Evolutionary conservation across 2,329 filamentous ascomycete genomes (phyloP).

Genomic region (Cytospora chrysosperma): DNA sequence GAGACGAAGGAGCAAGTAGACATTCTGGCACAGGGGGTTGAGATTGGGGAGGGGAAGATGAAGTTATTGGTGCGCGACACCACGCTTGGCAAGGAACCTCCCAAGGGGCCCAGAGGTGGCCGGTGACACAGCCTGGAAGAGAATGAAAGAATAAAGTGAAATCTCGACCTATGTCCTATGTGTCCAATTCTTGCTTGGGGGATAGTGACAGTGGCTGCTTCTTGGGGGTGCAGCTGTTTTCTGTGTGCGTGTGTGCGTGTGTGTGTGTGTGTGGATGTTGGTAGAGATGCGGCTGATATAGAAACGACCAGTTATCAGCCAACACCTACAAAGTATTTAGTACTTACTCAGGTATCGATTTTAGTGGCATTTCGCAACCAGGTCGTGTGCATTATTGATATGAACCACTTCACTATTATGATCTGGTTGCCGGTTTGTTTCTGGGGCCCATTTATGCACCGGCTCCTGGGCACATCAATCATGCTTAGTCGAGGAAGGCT

Average conservation of each 20-base stretch:
- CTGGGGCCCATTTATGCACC: neutral
- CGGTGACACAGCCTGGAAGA: conserved; percentile 19
- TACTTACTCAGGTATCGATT: neutral
- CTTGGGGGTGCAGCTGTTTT: too few species aligned
- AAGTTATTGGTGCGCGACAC: conserved; percentile 60
- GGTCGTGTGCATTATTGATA: neutral
- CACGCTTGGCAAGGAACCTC: conserved; percentile 42
- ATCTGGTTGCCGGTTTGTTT: neutral
- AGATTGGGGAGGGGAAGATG: conserved; percentile 67
- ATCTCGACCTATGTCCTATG: conserved; percentile 27
- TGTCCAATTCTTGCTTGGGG: neutral
- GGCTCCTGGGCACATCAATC: neutral
- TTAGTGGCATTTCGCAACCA: too few species aligned
- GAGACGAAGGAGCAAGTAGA: conserved; percentile 47
- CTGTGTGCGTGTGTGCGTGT: too few species aligned
- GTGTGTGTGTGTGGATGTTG: too few species aligned
- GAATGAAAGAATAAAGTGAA: conserved; percentile 21
- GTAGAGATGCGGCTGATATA: neutral
- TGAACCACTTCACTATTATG: neutral
- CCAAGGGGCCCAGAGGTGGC: conserved; percentile 50
- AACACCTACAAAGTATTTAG: neutral
- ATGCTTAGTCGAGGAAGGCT: too few species aligned
- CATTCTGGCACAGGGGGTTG: conserved; percentile 63
- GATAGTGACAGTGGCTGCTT: neutral
- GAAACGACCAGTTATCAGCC: neutral